These are phyloP conservation scores for Ceratocystis variospora DNA, from an alignment of 2,329 filamentous ascomycete genomes.

Conservation along the genomic window DNA sequence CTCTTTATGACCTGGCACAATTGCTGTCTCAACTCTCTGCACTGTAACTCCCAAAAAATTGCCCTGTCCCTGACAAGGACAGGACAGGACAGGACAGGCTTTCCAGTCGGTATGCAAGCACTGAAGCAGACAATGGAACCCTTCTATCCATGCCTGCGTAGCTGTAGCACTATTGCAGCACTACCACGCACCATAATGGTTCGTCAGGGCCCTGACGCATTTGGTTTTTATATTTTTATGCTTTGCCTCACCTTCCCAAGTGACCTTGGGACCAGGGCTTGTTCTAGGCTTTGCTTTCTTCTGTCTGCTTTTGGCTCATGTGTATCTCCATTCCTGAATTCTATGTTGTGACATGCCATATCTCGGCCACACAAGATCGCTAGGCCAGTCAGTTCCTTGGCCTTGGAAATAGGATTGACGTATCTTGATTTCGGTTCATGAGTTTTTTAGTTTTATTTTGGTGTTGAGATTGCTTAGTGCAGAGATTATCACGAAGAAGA, in stretches of 20 bases:
- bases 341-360: neutral
- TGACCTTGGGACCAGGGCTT: neutral
- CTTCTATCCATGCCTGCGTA: neutral
- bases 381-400: neutral
- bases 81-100: neutral
- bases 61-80: neutral
- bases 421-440: conserved; percentile 1
- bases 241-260: neutral
- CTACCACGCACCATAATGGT: neutral
- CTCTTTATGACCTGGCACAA: neutral
- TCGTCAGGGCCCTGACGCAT: neutral
- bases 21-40: neutral
- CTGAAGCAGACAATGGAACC: neutral
- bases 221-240: neutral
- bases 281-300: neutral
- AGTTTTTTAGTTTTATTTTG: neutral
- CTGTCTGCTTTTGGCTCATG: neutral
- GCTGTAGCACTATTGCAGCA: neutral
- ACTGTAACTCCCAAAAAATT: neutral
- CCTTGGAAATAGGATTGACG: neutral
- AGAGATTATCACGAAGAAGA: neutral
- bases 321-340: neutral
- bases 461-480: neutral
- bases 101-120: neutral
- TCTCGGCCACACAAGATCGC: neutral